Conservation (phyloP, 805 yeast genomes). For the Cyberlindnera subsufficiens region DNA sequence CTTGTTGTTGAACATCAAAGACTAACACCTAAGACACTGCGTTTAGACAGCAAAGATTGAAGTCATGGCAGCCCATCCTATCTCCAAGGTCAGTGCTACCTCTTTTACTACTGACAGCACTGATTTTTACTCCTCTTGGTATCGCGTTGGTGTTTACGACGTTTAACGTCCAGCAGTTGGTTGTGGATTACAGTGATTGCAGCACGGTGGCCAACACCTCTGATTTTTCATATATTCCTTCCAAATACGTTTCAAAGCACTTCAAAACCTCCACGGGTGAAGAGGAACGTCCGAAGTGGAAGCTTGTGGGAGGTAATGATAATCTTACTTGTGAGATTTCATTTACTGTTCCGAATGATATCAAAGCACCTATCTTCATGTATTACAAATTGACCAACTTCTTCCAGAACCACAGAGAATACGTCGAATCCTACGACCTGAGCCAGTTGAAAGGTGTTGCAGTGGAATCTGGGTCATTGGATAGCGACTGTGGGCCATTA, state of each 20-base stretch:
- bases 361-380: conserved; percentile 65
- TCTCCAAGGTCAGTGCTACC: conserved; percentile 92
- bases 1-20: conserved; percentile 8
- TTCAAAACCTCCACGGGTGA: conserved; percentile 36
- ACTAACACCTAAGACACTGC: conserved; percentile 52
- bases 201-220: conserved; percentile 38
- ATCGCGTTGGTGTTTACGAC: conserved; percentile 77
- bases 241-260: conserved; percentile 50
- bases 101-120: conserved; percentile 62
- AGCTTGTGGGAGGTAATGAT: conserved; percentile 33
- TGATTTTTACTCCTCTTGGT: conserved; percentile 87
- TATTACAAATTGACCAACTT: conserved; percentile 88
- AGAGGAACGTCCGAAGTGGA: conserved; percentile 56
- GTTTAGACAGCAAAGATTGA: conserved; percentile 64
- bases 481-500: conserved; percentile 57
- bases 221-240: conserved; percentile 48
- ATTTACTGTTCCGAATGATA: conserved; percentile 66
- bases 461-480: conserved; percentile 44
- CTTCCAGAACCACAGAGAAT: conserved; percentile 91
- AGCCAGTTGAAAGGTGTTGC: conserved; percentile 78
- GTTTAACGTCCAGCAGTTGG: conserved; percentile 68
- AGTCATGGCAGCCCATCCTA: conserved; percentile 76
- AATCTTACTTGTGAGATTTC: conserved; percentile 53
- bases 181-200: conserved; percentile 75
- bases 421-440: conserved; percentile 79